phyloP scores from a whole-genome alignment of 2,329 filamentous ascomycete species.

The Clonostachys rhizophaga region DNA sequence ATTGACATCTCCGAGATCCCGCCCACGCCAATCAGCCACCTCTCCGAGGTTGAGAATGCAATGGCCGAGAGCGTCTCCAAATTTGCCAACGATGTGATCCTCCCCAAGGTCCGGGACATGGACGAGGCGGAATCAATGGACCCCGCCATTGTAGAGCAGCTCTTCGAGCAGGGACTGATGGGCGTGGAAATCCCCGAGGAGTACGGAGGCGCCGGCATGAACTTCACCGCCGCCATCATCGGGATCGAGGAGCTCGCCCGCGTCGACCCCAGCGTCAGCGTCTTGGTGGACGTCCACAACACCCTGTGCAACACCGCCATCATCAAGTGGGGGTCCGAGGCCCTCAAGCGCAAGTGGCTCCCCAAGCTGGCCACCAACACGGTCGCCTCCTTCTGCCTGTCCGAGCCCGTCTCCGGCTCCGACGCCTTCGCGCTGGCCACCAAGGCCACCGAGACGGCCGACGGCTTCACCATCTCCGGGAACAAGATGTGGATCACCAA shows the following conservation, averaged over 20 bases:
- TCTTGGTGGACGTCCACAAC: constrained; percentile 96
- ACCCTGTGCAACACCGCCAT: constrained; percentile 94
- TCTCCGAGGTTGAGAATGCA: constrained; percentile 83
- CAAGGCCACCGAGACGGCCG: constrained; percentile 76
- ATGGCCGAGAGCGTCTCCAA: constrained; percentile 89
- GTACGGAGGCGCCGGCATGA: constrained; percentile 95
- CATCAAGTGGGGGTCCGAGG: constrained; percentile 74
- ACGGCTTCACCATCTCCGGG: constrained; percentile 83
- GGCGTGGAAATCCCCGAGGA: constrained; percentile 96
- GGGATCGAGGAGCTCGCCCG: constrained; percentile 95
- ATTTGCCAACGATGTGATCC: constrained; percentile 83
- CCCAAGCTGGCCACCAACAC: constrained; percentile 87
- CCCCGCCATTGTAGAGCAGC: constrained; percentile 76
- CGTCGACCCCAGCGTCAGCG: constrained; percentile 90
- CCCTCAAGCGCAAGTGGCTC: constrained; percentile 79
- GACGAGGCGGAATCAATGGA: constrained; percentile 97
- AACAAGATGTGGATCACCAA: constrained; percentile 99
- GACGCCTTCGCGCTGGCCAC: constrained; percentile 95
- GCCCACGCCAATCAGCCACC: constrained; percentile 88
- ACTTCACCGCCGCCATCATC: constrained; percentile 94
- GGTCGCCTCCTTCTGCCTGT: constrained; percentile 88
- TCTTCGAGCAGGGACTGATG: constrained; percentile 98
- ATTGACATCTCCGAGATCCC: constrained; percentile 70
- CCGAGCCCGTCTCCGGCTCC: constrained; percentile 86
- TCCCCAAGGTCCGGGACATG: constrained; percentile 93